A percentile compares a stretch with the other conserved stretches of the same genome.
Conservation (phyloP, 2,329 filamentous ascomycete species). For the Paracorniculantispora psalliotae region DNA sequence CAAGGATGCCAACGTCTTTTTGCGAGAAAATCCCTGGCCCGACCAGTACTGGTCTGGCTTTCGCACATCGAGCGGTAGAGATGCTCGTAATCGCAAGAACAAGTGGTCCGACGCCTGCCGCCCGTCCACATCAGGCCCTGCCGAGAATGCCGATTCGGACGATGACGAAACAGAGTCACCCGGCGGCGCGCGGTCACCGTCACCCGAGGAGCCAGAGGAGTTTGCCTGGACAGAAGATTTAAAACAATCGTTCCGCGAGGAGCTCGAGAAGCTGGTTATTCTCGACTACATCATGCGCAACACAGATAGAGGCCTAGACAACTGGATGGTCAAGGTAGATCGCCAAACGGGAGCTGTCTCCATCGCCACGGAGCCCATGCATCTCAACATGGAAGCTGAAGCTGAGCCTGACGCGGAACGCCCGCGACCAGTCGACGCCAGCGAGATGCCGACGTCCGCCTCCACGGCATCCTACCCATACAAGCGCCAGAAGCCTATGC, state of each 20-base stretch:
- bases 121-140: conserved; percentile 46
- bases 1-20: conserved; percentile 93
- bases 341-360: conserved; percentile 76
- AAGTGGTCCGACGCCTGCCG: conserved; percentile 78
- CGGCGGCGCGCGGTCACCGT: conserved; percentile 42
- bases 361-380: conserved; percentile 75
- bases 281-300: conserved; percentile 99
- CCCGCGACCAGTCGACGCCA: conserved; percentile 57
- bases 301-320: conserved; percentile 91
- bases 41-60: conserved; percentile 76
- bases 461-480: conserved; percentile 60
- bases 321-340: conserved; percentile 99
- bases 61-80: conserved; percentile 47
- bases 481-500: conserved; percentile 77
- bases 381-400: conserved; percentile 55
- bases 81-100: conserved; percentile 62
- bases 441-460: conserved; percentile 36
- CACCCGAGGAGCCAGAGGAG: conserved; percentile 46
- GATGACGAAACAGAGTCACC: conserved; percentile 41
- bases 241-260: conserved; percentile 89
- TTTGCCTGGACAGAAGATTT: conserved; percentile 85
- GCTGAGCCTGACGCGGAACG: conserved; percentile 43
- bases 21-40: conserved; percentile 94
- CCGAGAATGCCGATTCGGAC: conserved; percentile 61
- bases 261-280: conserved; percentile 94